Base-by-base conservation (phyloP, 441 rosid genomes). In the Pelargonium citronellum region DNA sequence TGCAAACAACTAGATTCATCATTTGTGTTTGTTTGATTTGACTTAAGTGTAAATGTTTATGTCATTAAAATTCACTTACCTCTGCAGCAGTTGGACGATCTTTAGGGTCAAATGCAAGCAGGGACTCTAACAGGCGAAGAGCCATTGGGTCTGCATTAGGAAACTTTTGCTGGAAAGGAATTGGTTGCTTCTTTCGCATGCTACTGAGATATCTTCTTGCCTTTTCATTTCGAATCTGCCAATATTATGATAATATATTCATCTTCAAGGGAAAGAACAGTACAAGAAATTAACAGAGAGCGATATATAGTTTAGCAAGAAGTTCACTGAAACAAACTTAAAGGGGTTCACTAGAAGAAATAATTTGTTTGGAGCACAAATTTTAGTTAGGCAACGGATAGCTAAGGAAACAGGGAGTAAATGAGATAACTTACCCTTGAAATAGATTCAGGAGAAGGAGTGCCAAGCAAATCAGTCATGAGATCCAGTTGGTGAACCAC, bases 61-160 rank as follows among this genome's bases (percentile, higher is more conserved):
- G 61, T 43, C 10, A 41, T 17, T 30, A 30, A 51, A 64, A 67
- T 75, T 72, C 69, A 74, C 80, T 71, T 67, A 86, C 92, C 79
- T 88, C 96, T 76, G 88, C 98, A 67, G 99, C 98, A 66, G 94
- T 76, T 27, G 86, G 98, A 62, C 98, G 99, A 79, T 95, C 96
- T 81, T 95, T 95, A 2, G 99, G 98, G 87, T 95, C 99, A 84
- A 95, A 95, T 71, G 98, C 96, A 77, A 95, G 90, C 34, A 95
- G 74, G 65, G 82, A 88, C 81, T 89, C 90, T 60, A 95, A 83
- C 5, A 95, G 81, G 74, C 84, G 79, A 65, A 92, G 89, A 79
- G 97, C 97, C 80, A 86, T 68, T n/a, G 96, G 98, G 82, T 92
- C 96, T 65, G 80, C 87, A 72, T 90, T 80, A 62, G 95, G 96